Evolutionary conservation across 2,329 filamentous ascomycete species (phyloP).

Genomic region (Annulohypoxylon truncatum): DNA sequence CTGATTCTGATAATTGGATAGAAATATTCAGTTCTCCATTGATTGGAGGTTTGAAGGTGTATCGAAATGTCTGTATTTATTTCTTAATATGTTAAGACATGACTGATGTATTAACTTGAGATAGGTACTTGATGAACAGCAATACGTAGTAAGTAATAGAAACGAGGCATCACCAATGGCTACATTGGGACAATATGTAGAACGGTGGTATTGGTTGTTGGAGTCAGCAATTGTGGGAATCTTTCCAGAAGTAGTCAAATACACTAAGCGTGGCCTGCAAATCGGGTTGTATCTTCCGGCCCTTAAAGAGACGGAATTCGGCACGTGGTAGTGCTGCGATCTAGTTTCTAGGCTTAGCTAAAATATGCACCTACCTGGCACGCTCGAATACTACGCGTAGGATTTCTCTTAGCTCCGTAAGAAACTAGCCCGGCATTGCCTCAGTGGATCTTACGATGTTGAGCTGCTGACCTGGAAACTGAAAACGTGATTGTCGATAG

Average conservation of each 20-base stretch:
- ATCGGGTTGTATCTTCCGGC: constrained; percentile 2
- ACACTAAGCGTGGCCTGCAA: constrained; percentile 13
- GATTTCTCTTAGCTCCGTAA: constrained; percentile 7
- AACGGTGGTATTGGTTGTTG: not conserved
- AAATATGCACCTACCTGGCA: not conserved
- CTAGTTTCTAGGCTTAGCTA: not conserved
- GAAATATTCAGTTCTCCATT: not conserved
- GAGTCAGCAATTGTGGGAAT: constrained; percentile 7
- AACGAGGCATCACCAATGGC: not conserved
- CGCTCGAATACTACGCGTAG: not conserved
- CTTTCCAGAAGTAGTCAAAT: not conserved
- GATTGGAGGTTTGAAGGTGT: not conserved
- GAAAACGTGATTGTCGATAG: not conserved
- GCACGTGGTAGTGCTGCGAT: constrained; percentile 17
- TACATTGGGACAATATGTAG: not conserved
- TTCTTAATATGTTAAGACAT: too few species aligned
- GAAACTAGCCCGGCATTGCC: constrained; percentile 19
- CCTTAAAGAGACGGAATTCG: constrained; percentile 21
- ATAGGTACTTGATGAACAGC: not conserved
- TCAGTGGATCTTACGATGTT: constrained; percentile 34
- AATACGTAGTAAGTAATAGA: not conserved
- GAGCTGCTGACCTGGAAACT: constrained; percentile 13
- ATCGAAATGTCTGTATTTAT: not conserved
- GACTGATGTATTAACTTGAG: not conserved
- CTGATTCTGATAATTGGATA: not conserved